Evolutionary conservation across 495 filamentous ascomycete genomes (phyloP), one percentile per base, ranked within the genome.

Genomic region (Collariella sp.): DNA sequence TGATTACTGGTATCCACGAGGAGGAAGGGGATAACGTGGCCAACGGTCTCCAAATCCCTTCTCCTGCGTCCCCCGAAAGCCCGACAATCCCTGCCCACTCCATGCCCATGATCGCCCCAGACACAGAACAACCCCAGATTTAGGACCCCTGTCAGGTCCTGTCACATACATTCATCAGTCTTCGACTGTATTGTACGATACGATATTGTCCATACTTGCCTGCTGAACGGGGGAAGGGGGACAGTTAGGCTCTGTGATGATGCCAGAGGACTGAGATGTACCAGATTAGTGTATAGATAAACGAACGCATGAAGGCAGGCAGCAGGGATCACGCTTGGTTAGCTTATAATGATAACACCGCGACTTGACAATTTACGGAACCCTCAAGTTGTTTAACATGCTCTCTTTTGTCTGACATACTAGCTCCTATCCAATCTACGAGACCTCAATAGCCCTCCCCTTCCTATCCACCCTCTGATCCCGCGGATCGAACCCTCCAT

Each of bases 401-500:
- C 16, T 35, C 34, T 3, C 3, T 23, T 0, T 18, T 31, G 23
- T 6, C 3, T 16, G 6, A 22, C 5, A 19, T 16, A 48, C 46
- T 48, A 4, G 31, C 19, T 15, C 22, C n/a, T 22, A 20, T 9
- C 22, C 51, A 54, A 33, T 54, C 24, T 63, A 67, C 16, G 49
- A 55, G 24, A 54, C 57, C 40, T 71, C 73, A 15, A 76, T 73
- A 46, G 71, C 71, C 48, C 69, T 63, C 2, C 89, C 89, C 69
- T 93, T 96, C 52, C 81, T 77, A 66, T 86, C 82, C 29, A 95
- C 89, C 57, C 91, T 81, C 70, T 83, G 76, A 72, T 97, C 91
- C 39, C 85, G 77, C 1, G 91, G 91, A 73, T 97, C 87, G 65
- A 97, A 97, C 1, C 91, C 91, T 2, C 91, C 91, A 44, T 87